Evolutionary conservation across 2,329 filamentous ascomycete genomes (phyloP).

Genomic region (Trichophaea hybrida): DNA sequence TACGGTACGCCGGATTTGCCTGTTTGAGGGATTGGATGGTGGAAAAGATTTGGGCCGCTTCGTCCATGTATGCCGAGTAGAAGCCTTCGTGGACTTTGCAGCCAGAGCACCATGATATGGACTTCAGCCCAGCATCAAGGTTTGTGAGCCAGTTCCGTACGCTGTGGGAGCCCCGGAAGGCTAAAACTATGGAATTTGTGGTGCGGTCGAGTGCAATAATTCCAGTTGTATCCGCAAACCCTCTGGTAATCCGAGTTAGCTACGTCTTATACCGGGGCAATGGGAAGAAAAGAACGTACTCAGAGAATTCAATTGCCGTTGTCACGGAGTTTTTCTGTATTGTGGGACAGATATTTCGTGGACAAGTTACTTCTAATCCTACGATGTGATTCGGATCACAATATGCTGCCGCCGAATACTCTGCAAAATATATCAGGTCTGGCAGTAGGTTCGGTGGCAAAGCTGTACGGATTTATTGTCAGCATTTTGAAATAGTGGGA

Average conservation of each 20-base stretch:
- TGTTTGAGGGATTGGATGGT: conserved; percentile 18
- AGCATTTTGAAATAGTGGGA: neutral
- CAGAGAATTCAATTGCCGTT: conserved; percentile 30
- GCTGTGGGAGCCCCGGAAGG: conserved; percentile 45
- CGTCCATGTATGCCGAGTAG: conserved; percentile 26
- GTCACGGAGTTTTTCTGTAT: conserved; percentile 34
- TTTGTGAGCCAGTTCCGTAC: conserved; percentile 50
- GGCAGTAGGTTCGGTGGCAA: neutral
- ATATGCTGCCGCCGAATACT: conserved; percentile 41
- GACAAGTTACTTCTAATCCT: conserved; percentile 36
- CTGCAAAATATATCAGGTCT: conserved; percentile 36
- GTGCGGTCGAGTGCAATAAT: conserved; percentile 40
- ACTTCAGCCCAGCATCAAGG: conserved; percentile 30
- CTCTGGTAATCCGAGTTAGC: conserved; percentile 30
- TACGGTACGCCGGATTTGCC: conserved; percentile 23
- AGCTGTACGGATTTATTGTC: neutral
- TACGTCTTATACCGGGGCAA: neutral
- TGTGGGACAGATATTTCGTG: conserved; percentile 34
- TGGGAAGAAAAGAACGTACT: neutral
- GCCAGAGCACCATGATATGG: conserved; percentile 30
- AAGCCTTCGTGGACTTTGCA: conserved; percentile 28
- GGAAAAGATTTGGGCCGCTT: conserved; percentile 19
- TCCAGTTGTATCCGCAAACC: conserved; percentile 36
- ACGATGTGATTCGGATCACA: conserved; percentile 37
- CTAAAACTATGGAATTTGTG: conserved; percentile 43